These are phyloP conservation scores for Boletus coccyginus DNA, from an alignment of 768 basidiomycete genomes.

Conservation along the genomic window DNA sequence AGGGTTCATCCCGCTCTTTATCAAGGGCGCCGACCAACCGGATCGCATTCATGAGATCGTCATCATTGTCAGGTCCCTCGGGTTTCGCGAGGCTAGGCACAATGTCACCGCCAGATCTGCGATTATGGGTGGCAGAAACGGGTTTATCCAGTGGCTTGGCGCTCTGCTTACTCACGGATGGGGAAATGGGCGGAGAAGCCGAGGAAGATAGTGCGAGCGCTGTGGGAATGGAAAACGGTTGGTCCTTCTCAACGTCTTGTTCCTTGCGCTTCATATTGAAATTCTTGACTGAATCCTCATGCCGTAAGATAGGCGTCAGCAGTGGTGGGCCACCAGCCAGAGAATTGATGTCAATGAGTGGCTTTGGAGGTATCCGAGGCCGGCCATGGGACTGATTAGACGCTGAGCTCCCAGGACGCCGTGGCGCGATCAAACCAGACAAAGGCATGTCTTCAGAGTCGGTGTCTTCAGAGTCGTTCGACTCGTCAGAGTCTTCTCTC, in stretches of 20 bases:
- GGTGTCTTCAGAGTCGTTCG: slow-evolving; percentile 34
- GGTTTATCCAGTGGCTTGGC: not conserved
- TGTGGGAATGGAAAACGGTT: slow-evolving; percentile 30
- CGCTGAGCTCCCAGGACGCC: slow-evolving; percentile 62
- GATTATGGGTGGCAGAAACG: slow-evolving; percentile 8
- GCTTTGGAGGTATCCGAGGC: slow-evolving; percentile 38
- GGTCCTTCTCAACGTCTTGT: slow-evolving; percentile 21
- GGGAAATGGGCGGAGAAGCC: slow-evolving; percentile 18
- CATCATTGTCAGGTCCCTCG: slow-evolving; percentile 19
- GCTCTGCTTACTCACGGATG: slow-evolving; percentile 10
- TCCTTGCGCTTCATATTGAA: slow-evolving; percentile 16
- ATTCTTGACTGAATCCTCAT: slow-evolving; percentile 28
- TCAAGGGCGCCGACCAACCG: slow-evolving; percentile 30
- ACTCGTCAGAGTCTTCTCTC: slow-evolving; percentile 24
- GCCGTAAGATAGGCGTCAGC: slow-evolving; percentile 29
- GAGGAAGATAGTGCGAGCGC: slow-evolving; percentile 21
- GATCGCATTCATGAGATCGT: slow-evolving; percentile 31
- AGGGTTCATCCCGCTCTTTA: slow-evolving; percentile 17
- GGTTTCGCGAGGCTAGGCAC: slow-evolving; percentile 2
- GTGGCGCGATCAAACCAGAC: slow-evolving; percentile 57
- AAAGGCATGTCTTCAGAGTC: slow-evolving; percentile 64
- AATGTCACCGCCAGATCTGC: slow-evolving; percentile 19
- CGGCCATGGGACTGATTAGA: slow-evolving; percentile 31
- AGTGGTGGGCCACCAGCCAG: slow-evolving; percentile 36
- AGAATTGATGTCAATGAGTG: slow-evolving; percentile 40